Evolutionary conservation across 495 filamentous ascomycete genomes (phyloP).

Genomic region (Hypoxylon subgilvum): DNA sequence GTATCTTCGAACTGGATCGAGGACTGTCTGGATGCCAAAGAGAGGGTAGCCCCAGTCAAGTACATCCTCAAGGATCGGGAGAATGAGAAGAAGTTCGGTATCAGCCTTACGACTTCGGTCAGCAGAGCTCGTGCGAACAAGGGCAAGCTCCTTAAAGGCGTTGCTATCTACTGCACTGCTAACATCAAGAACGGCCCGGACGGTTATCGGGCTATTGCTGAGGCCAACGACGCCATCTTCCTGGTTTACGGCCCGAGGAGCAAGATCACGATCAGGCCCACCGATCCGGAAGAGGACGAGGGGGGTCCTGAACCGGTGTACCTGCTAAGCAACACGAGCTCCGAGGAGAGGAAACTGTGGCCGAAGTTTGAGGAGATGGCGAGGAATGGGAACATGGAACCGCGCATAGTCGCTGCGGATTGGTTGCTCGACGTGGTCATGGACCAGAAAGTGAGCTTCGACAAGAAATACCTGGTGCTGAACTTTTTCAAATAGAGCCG

Average conservation of each 20-base stretch:
- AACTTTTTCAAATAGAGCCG: slow-evolving; percentile 40
- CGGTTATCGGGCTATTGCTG: slow-evolving; percentile 80
- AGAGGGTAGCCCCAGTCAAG: slow-evolving; percentile 62
- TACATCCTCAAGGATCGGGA: slow-evolving; percentile 72
- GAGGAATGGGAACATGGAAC: slow-evolving; percentile 68
- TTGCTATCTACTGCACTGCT: slow-evolving; percentile 80
- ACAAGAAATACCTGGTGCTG: slow-evolving; percentile 62
- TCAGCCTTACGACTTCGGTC: slow-evolving; percentile 70
- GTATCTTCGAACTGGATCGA: slow-evolving; percentile 81
- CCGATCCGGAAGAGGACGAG: slow-evolving; percentile 62
- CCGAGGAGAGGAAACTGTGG: slow-evolving; percentile 78
- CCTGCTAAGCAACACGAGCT: slow-evolving; percentile 68
- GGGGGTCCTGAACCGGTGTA: slow-evolving; percentile 74
- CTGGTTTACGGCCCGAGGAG: slow-evolving; percentile 76
- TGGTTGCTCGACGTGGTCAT: slow-evolving; percentile 91
- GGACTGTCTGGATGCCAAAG: slow-evolving; percentile 65
- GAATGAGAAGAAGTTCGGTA: slow-evolving; percentile 70
- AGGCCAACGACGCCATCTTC: slow-evolving; percentile 85
- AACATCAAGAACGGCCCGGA: slow-evolving; percentile 79
- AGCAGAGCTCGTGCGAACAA: slow-evolving; percentile 74
- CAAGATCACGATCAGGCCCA: slow-evolving; percentile 63
- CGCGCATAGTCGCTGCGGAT: slow-evolving; percentile 78
- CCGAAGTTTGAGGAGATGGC: slow-evolving; percentile 79
- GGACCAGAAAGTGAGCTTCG: slow-evolving; percentile 74
- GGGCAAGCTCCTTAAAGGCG: slow-evolving; percentile 70